phyloP scores from a whole-genome alignment of 179 eudicot species.

The Carnegiea gigantea region DNA sequence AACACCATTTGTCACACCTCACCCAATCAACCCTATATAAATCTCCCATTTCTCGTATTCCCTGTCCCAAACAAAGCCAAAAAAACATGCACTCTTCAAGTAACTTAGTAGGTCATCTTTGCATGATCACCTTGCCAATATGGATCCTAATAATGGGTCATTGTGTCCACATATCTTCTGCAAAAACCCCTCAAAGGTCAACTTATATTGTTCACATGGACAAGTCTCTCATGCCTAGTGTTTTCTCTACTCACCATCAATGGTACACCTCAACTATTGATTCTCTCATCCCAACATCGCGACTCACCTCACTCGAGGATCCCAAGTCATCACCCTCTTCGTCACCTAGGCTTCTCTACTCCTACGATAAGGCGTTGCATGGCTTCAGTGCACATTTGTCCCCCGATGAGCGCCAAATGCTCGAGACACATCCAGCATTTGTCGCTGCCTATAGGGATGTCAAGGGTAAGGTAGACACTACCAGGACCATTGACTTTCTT shows the following conservation, averaged over 20 bases:
- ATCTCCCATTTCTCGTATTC: constrained; percentile 16
- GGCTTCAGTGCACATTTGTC: constrained; percentile 72
- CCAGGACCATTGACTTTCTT: constrained; percentile 62
- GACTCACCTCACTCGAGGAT: too few relatives aligned
- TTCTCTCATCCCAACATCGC: constrained; percentile 24
- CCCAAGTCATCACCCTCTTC: background rate
- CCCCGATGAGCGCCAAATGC: constrained; percentile 40
- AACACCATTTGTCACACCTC: background rate
- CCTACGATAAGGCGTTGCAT: constrained; percentile 65
- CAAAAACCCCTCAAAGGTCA: constrained; percentile 30
- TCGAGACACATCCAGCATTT: constrained; percentile 42
- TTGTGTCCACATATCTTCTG: constrained; percentile 19
- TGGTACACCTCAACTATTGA: constrained; percentile 76
- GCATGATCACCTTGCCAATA: constrained; percentile 12
- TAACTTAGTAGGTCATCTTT: constrained; percentile 10
- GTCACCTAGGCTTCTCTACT: constrained; percentile 31
- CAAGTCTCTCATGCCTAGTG: constrained; percentile 59
- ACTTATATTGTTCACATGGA: constrained; percentile 76
- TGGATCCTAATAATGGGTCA: constrained; percentile 18
- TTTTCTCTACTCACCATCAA: constrained; percentile 50
- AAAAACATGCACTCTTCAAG: constrained; percentile 22
- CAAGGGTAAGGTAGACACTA: constrained; percentile 48
- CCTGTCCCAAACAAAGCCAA: background rate
- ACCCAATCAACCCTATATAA: constrained; percentile 21
- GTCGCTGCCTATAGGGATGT: constrained; percentile 52